These are phyloP conservation scores for Nitzschia putrida DNA, from an alignment of 108 stramenopile species.

Conservation along the genomic window DNA sequence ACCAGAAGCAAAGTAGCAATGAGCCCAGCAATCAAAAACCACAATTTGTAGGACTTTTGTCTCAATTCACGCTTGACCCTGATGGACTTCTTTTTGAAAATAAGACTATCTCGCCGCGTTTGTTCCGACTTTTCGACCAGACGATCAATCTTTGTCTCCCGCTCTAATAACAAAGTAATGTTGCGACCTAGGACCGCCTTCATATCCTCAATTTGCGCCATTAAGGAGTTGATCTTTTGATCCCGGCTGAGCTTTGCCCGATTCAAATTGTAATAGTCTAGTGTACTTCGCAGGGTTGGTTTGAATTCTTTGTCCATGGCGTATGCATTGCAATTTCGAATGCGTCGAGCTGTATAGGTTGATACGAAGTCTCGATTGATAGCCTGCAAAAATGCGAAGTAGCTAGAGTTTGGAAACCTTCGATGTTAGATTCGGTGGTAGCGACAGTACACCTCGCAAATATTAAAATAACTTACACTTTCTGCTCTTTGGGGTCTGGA, in stretches of 20 bases:
- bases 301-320: conserved; percentile 69
- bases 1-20: conserved; percentile 5
- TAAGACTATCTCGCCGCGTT: conserved; percentile 55
- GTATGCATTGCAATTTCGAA: conserved; percentile 66
- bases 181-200: conserved; percentile 66
- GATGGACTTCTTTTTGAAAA: conserved; percentile 44
- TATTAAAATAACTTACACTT: conserved; percentile 39
- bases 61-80: conserved; percentile 19
- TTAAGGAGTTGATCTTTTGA: conserved; percentile 32
- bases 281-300: conserved; percentile 50
- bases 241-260: conserved; percentile 46
- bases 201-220: conserved; percentile 70
- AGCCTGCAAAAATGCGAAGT: conserved; percentile 69
- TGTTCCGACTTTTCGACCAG: conserved; percentile 55
- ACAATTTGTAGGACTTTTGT: conserved; percentile 24
- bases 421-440: neutral
- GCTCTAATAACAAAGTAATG: conserved; percentile 59
- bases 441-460: neutral
- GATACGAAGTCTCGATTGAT: conserved; percentile 54
- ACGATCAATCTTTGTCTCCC: conserved; percentile 52
- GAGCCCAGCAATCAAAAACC: conserved; percentile 20
- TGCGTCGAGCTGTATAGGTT: conserved; percentile 37
- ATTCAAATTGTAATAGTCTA: conserved; percentile 80
- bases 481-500: conserved; percentile 51
- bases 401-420: conserved; percentile 21